Evolutionary conservation across 768 basidiomycete genomes (phyloP).

Genomic region (Neoboletus subvelutipes): DNA sequence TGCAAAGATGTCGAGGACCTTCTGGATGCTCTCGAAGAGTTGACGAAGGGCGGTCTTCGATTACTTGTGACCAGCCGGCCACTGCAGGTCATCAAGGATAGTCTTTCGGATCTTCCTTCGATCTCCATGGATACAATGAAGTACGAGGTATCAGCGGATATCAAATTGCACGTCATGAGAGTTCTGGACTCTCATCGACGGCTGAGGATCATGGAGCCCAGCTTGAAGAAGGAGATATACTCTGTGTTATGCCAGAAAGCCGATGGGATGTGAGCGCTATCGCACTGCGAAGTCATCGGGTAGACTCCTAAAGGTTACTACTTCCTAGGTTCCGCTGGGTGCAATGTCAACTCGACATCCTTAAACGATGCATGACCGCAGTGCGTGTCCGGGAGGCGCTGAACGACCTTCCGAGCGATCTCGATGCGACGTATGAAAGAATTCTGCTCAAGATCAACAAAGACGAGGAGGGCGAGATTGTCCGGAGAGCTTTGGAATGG

Average conservation of each 20-base stretch:
- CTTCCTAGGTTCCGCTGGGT: slow-evolving; percentile 11
- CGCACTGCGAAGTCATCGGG: no score
- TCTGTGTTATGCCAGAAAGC: neutral
- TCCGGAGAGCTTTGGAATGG: slow-evolving; percentile 2
- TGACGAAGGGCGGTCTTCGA: neutral
- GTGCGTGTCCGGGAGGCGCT: neutral
- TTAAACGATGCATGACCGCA: neutral
- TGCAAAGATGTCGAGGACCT: slow-evolving; percentile 5
- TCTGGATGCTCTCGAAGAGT: neutral
- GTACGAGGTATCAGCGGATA: neutral
- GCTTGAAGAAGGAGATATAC: slow-evolving; percentile 9
- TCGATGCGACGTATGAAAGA: neutral
- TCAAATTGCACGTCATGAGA: neutral
- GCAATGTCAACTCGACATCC: slow-evolving; percentile 1
- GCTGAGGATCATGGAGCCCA: neutral
- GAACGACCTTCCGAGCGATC: neutral
- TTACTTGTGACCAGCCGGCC: slow-evolving; percentile 10
- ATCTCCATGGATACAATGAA: slow-evolving; percentile 1
- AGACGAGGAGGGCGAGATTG: neutral
- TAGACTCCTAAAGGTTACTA: no score
- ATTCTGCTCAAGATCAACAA: neutral
- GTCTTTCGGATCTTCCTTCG: neutral
- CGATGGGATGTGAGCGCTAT: slow-evolving; percentile 8
- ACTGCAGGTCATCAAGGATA: slow-evolving; percentile 5
- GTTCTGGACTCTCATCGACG: slow-evolving; percentile 5